Percentiles rank a stretch among this genome's conserved stretches.
phyloP scores from a whole-genome alignment of 2,329 filamentous ascomycete species.

The Colletotrichum limetticola region DNA sequence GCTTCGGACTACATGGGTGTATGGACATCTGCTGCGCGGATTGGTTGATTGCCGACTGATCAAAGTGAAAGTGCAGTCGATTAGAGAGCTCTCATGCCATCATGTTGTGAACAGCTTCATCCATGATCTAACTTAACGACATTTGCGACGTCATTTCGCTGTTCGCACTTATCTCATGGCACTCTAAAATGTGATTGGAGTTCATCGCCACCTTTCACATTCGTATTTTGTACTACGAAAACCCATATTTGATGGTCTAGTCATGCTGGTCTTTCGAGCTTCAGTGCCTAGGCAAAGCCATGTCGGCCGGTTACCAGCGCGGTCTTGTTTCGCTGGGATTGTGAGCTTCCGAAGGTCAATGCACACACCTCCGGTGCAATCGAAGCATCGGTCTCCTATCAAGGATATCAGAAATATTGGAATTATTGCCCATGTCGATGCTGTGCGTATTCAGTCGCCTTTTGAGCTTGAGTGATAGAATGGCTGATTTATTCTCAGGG shows the following conservation, averaged over 20 bases:
- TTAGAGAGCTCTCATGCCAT: constrained; percentile 2
- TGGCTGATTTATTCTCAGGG: constrained; percentile 60
- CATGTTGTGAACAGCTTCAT: not conserved
- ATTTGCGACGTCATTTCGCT: not conserved
- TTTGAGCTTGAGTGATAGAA: not conserved
- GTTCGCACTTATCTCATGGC: not conserved
- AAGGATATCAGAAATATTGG: constrained; percentile 90
- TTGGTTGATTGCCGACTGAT: not conserved
- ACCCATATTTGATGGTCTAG: constrained; percentile 2
- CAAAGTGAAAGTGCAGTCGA: not conserved
- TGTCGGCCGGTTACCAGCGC: constrained; percentile 8
- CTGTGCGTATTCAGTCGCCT: constrained; percentile 57
- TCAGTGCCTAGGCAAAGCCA: constrained; percentile 12
- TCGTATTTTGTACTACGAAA: not conserved
- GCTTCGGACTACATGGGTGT: not conserved
- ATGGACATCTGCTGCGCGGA: not conserved
- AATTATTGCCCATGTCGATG: constrained; percentile 98
- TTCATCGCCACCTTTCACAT: not conserved
- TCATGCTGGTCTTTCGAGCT: constrained; percentile 27
- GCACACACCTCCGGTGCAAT: constrained; percentile 20
- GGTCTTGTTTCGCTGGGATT: constrained; percentile 15
- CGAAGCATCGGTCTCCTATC: constrained; percentile 51
- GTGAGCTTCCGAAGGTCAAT: constrained; percentile 25
- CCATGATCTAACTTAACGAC: not conserved
- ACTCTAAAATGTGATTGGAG: constrained; percentile 17